Evolutionary conservation across 2,329 filamentous ascomycete genomes (phyloP).

Genomic region (Paecilomyces niveus): DNA sequence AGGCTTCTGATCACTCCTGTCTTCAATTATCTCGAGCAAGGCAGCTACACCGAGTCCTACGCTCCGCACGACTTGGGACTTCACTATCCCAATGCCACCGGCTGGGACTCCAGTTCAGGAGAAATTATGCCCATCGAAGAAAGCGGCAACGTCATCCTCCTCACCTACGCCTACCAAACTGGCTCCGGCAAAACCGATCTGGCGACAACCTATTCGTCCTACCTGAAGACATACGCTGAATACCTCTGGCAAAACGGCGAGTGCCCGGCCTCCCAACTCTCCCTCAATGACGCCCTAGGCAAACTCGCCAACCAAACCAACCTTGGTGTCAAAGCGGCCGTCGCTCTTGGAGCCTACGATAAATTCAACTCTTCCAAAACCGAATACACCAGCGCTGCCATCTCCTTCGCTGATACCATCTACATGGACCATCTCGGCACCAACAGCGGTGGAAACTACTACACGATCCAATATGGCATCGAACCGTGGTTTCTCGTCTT

Average conservation of each 20-base stretch:
- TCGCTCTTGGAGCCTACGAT: conserved; percentile 31
- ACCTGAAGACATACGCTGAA: conserved; percentile 28
- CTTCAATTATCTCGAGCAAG: conserved; percentile 26
- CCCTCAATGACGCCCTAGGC: conserved; percentile 33
- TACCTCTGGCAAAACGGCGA: conserved; percentile 30
- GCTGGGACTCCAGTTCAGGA: conserved; percentile 21
- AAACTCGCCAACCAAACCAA: conserved; percentile 34
- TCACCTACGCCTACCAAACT: conserved; percentile 27
- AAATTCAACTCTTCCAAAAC: conserved; percentile 12
- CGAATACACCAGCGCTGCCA: conserved; percentile 24
- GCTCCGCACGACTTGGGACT: conserved; percentile 30
- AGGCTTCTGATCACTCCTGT: conserved; percentile 34
- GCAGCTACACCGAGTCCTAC: conserved; percentile 24
- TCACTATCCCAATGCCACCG: conserved; percentile 31
- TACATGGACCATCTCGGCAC: conserved; percentile 23
- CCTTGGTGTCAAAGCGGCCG: conserved; percentile 36
- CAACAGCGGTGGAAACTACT: conserved; percentile 24
- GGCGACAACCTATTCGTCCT: conserved; percentile 19
- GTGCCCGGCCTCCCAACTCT: conserved; percentile 26
- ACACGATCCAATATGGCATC: conserved; percentile 25
- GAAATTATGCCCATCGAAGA: conserved; percentile 34
- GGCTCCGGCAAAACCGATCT: conserved; percentile 27
- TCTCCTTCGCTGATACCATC: conserved; percentile 23
- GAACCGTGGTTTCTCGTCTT: conserved; percentile 23
- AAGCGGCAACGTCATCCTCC: conserved; percentile 29